These are phyloP conservation scores for Paracoccidioides lutzii DNA, from an alignment of 2,329 filamentous ascomycete genomes.

Conservation along the genomic window DNA sequence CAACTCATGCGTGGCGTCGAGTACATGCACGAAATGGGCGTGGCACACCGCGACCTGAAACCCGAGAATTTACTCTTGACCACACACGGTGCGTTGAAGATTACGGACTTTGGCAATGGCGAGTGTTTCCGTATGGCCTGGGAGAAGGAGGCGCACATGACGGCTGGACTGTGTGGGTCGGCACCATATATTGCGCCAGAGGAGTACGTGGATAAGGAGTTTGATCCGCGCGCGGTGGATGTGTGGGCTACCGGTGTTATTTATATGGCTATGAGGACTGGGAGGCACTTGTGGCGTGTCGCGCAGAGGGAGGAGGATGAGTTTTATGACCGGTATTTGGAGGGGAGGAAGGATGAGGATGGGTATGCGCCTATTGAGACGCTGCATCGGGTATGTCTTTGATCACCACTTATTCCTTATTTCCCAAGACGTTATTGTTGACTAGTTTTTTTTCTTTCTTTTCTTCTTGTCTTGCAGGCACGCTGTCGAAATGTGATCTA, in stretches of 20 bases:
- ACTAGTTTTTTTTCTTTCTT: slow-evolving; percentile 8
- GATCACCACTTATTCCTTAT: not conserved
- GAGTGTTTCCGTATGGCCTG: slow-evolving; percentile 99
- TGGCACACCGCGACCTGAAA: slow-evolving; percentile 91
- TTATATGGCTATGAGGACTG: slow-evolving; percentile 99
- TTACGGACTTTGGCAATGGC: slow-evolving; percentile 96
- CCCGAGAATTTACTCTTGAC: slow-evolving; percentile 93
- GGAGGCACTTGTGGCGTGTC: slow-evolving; percentile 90
- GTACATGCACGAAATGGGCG: slow-evolving; percentile 99
- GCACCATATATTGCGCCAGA: slow-evolving; percentile 96
- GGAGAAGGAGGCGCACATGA: slow-evolving; percentile 98
- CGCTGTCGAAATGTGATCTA: slow-evolving; percentile 98
- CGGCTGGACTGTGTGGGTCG: slow-evolving; percentile 87
- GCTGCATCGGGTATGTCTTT: slow-evolving; percentile 67
- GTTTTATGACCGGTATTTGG: slow-evolving; percentile 88
- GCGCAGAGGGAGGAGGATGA: slow-evolving; percentile 95
- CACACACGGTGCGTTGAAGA: slow-evolving; percentile 83
- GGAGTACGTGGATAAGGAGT: slow-evolving; percentile 89
- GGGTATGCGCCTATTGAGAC: slow-evolving; percentile 95
- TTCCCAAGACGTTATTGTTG: too few species aligned
- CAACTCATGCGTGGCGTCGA: slow-evolving; percentile 98
- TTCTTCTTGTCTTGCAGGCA: slow-evolving; percentile 46
- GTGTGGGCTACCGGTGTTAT: slow-evolving; percentile 98
- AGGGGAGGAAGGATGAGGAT: slow-evolving; percentile 84
- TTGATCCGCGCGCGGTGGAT: slow-evolving; percentile 93